A percentile compares a stretch with the other conserved stretches of the same genome.
Evolutionary conservation across 805 yeast species (phyloP).

Genomic region (Henningerozyma blattae): DNA sequence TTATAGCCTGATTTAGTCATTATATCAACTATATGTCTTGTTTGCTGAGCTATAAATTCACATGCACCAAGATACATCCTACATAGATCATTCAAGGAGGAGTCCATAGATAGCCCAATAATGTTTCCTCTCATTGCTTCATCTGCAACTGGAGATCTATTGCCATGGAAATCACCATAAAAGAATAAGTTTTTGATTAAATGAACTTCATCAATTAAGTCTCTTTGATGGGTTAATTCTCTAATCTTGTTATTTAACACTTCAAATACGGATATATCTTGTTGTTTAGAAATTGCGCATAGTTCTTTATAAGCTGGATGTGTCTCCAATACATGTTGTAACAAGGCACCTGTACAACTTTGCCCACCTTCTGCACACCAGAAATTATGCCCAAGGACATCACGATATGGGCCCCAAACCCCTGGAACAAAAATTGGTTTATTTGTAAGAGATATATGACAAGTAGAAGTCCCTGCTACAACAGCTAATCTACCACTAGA

Average conservation of each 20-base stretch:
- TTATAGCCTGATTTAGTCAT: constrained; percentile 74
- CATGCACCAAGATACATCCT: constrained; percentile 83
- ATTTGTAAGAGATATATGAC: constrained; percentile 80
- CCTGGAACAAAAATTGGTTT: constrained; percentile 87
- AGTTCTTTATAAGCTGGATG: constrained; percentile 83
- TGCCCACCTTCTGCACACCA: constrained; percentile 99
- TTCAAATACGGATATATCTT: constrained; percentile 69
- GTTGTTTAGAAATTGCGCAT: constrained; percentile 51
- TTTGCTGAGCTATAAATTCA: constrained; percentile 95
- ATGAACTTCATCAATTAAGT: constrained; percentile 61
- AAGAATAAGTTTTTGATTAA: constrained; percentile 78
- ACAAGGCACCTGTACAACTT: constrained; percentile 88
- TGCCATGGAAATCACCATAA: constrained; percentile 95
- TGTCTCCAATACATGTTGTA: constrained; percentile 75
- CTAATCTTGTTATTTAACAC: constrained; percentile 68
- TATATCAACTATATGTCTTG: constrained; percentile 84
- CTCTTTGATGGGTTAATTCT: constrained; percentile 41
- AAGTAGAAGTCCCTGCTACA: constrained; percentile 96
- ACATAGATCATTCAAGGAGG: constrained; percentile 74
- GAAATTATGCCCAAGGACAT: constrained; percentile 75
- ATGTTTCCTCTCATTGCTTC: constrained; percentile 86
- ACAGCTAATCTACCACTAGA: constrained; percentile 88
- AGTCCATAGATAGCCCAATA: constrained; percentile 88
- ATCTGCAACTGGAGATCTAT: constrained; percentile 96
- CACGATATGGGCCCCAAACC: constrained; percentile 98